These are phyloP conservation scores for Aspergillus pseudotamarii DNA, from an alignment of 2,329 filamentous ascomycete species.

Conservation along the genomic window DNA sequence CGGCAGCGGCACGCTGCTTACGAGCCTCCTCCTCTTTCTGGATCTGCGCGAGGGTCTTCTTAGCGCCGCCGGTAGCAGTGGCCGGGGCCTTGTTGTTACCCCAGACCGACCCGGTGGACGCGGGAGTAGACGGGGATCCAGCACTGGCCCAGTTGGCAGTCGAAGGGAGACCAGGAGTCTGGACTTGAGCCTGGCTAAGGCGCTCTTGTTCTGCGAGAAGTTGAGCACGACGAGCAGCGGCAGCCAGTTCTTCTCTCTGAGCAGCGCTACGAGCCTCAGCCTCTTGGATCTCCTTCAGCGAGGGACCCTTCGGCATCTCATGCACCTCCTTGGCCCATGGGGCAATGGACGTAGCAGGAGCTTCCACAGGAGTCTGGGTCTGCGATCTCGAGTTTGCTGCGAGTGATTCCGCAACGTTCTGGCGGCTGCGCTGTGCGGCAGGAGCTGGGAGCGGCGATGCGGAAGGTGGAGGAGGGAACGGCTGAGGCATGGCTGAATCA, in stretches of 20 bases:
- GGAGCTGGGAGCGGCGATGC: slow-evolving; percentile 84
- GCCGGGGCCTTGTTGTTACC: slow-evolving; percentile 50
- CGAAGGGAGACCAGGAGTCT: slow-evolving; percentile 79
- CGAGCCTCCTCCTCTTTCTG: slow-evolving; percentile 92
- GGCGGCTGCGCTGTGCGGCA: slow-evolving; percentile 79
- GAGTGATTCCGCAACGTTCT: slow-evolving; percentile 77
- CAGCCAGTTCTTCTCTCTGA: slow-evolving; percentile 79
- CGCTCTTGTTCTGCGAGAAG: slow-evolving; percentile 76
- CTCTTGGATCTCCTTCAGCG: slow-evolving; percentile 94
- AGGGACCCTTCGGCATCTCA: slow-evolving; percentile 79
- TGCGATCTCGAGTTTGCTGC: slow-evolving; percentile 69
- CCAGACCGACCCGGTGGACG: slow-evolving; percentile 53
- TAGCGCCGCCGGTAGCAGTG: slow-evolving; percentile 51
- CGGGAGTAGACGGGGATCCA: slow-evolving; percentile 68
- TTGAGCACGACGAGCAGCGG: slow-evolving; percentile 71
- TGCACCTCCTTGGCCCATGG: slow-evolving; percentile 89
- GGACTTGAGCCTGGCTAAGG: slow-evolving; percentile 63
- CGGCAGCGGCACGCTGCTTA: slow-evolving; percentile 70
- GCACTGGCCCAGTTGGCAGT: slow-evolving; percentile 85
- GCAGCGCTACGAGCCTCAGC: slow-evolving; percentile 91
- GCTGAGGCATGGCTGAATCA: slow-evolving; percentile 67
- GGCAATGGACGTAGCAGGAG: slow-evolving; percentile 74
- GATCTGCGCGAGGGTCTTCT: slow-evolving; percentile 94
- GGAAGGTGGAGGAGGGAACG: slow-evolving; percentile 71
- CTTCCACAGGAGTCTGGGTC: slow-evolving; percentile 72